phyloP scores from a whole-genome alignment of 176 grass and related monocot species.

The Lolium perenne region DNA sequence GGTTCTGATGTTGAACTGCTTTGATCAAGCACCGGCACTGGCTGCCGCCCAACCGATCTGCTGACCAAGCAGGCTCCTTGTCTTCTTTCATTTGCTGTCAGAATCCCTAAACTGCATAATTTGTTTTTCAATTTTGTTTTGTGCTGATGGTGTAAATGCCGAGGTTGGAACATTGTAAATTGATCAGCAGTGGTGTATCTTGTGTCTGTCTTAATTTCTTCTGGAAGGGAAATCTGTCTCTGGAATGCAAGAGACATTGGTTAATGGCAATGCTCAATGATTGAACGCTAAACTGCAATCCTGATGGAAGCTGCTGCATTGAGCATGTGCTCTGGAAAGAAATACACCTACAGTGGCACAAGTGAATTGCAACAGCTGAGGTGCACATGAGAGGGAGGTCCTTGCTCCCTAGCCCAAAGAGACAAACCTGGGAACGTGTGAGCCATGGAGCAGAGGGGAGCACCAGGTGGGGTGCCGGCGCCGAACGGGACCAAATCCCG shows the following conservation, averaged over 20 bases:
- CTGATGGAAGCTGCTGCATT: background rate
- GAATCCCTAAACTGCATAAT: background rate
- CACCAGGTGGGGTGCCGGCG: conserved; percentile 35
- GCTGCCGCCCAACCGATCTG: background rate
- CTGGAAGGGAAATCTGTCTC: background rate
- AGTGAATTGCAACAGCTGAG: conserved; percentile 37
- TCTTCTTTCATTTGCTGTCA: background rate
- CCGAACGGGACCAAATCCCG: conserved; percentile 28
- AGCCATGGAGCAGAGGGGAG: background rate
- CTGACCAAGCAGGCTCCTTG: background rate
- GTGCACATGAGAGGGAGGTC: conserved; percentile 20
- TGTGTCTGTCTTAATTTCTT: background rate
- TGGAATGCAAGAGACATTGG: background rate
- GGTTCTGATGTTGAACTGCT: background rate
- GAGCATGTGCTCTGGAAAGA: conserved; percentile 32
- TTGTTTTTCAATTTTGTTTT: background rate
- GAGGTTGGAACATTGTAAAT: background rate
- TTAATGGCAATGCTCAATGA: background rate
- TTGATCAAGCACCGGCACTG: background rate
- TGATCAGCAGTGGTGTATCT: background rate
- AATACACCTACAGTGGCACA: conserved; percentile 8
- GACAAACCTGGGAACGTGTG: conserved; percentile 55
- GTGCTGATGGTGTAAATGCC: background rate
- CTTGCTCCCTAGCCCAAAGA: conserved; percentile 24
- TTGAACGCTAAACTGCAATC: conserved; percentile 4